Base-by-base conservation (phyloP, 306 rosid genomes). In the Mimosa bimucronata region DNA sequence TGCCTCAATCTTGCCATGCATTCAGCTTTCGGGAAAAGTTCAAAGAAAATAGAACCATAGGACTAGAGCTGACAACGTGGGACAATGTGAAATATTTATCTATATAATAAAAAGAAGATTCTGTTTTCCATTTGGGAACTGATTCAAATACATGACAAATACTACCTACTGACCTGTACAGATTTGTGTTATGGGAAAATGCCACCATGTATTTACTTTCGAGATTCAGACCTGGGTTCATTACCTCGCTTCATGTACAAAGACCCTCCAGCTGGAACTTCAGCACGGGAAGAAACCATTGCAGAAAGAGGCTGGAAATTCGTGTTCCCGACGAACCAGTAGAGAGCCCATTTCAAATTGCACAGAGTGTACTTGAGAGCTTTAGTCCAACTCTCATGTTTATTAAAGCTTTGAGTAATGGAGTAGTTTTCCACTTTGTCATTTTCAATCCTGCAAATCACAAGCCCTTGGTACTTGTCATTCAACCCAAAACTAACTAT, bases 291-390 rank as follows among this genome's bases (percentile, higher is more conserved):
- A 41, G 97, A 79, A 38, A 85, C 90, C 67, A 78, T 85, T 37
- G 94, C 90, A 95, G 80, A 75, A 90, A 90, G 96, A 78, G 98
- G 92, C 87, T 91, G 98, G 86, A 95, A 92, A 67, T 92, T 90
- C 3, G 98, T 95, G 37, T 93, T 95, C 62, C 97, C 97, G 75
- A 95, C 94, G 86, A 95, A 93, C 99, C 98, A 95, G 83, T 87
- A 95, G 29, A 95, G 99, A 72, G 94, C 96, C 99, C 99, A 95
- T 78, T 95, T 92, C 90, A 95, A 87, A 87, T 95, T 80, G 92
- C 98, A 90, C 29, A 95, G 99, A 9, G 99, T 95, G 83, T 92
- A 95, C 79, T 95, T 93, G 68, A 95, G 97, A 83, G 99, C 97
- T 85, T 93, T 95, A 0, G 99, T 95, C 98, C 98, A 95, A 83